These are phyloP conservation scores for Pleurotus pulmonarius DNA, from an alignment of 768 basidiomycete genomes.

Conservation along the genomic window DNA sequence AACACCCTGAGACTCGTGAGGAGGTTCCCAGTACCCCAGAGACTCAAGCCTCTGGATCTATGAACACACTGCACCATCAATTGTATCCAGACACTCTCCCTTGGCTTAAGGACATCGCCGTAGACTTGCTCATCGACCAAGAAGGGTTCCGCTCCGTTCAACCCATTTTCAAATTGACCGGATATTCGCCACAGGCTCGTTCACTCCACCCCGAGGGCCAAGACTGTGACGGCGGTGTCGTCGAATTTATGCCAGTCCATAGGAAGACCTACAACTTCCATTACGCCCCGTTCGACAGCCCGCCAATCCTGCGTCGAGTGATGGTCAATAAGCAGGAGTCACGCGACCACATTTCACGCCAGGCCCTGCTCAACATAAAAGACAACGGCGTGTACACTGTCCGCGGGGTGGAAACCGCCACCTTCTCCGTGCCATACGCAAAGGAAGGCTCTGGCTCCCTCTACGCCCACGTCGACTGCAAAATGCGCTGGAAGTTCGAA, in stretches of 20 bases:
- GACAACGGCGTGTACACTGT: slow-evolving; percentile 74
- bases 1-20: too few species aligned
- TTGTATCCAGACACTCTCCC: slow-evolving; percentile 33
- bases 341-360: slow-evolving; percentile 72
- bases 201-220: slow-evolving; percentile 23
- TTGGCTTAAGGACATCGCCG: slow-evolving; percentile 50
- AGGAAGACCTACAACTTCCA: slow-evolving; percentile 67
- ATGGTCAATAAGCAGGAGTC: slow-evolving; percentile 64
- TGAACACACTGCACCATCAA: slow-evolving; percentile 10
- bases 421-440: slow-evolving; percentile 13
- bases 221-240: slow-evolving; percentile 41
- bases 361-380: slow-evolving; percentile 68
- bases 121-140: slow-evolving; percentile 78
- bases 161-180: slow-evolving; percentile 57
- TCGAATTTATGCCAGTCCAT: slow-evolving; percentile 60
- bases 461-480: slow-evolving; percentile 15
- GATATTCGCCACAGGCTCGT: slow-evolving; percentile 34
- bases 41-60: slow-evolving; percentile 8
- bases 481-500: slow-evolving; percentile 73
- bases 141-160: slow-evolving; percentile 71
- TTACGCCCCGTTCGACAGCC: slow-evolving; percentile 60
- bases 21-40: slow-evolving; percentile 2
- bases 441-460: slow-evolving; percentile 21
- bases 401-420: slow-evolving; percentile 52
- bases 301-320: slow-evolving; percentile 68